Evolutionary conservation across 1,139 yeast genomes (phyloP).

Genomic region (Waltiozyma sp.): DNA sequence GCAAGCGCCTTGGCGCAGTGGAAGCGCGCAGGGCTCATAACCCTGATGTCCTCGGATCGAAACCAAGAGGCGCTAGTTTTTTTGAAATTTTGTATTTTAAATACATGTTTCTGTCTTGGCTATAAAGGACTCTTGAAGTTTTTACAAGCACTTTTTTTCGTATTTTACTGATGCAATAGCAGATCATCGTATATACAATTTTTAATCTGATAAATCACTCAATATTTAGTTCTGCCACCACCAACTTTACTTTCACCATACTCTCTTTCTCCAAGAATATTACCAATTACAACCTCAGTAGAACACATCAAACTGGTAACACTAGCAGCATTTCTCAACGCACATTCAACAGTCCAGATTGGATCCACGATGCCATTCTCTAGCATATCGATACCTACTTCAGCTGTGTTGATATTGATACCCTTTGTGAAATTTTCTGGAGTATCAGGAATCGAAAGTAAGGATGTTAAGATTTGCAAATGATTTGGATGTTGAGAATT

Average conservation of each 20-base stretch:
- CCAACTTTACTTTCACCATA: constrained; percentile 6
- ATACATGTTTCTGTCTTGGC: neutral
- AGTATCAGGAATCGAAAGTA: neutral
- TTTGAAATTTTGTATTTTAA: neutral
- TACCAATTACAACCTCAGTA: constrained; percentile 18
- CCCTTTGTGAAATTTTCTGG: constrained; percentile 12
- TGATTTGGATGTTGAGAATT: neutral
- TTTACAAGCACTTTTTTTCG: neutral
- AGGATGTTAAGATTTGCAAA: neutral
- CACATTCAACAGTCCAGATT: constrained; percentile 14
- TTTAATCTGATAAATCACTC: neutral
- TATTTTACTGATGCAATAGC: no score
- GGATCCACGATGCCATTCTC: constrained; percentile 19
- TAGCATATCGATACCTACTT: constrained; percentile 16
- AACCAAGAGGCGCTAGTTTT: constrained; percentile 88
- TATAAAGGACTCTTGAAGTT: no score
- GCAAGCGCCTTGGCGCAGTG: constrained; percentile 70
- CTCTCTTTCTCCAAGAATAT: constrained; percentile 16
- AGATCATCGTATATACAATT: neutral
- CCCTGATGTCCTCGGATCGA: constrained; percentile 99
- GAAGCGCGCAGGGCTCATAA: constrained; percentile 99
- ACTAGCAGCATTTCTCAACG: constrained; percentile 17
- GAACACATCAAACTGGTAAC: constrained; percentile 17
- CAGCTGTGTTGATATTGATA: constrained; percentile 18
- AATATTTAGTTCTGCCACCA: constrained; percentile 2